phyloP scores from a whole-genome alignment of 176 grass and related monocot species.

The Musa itinerans region DNA sequence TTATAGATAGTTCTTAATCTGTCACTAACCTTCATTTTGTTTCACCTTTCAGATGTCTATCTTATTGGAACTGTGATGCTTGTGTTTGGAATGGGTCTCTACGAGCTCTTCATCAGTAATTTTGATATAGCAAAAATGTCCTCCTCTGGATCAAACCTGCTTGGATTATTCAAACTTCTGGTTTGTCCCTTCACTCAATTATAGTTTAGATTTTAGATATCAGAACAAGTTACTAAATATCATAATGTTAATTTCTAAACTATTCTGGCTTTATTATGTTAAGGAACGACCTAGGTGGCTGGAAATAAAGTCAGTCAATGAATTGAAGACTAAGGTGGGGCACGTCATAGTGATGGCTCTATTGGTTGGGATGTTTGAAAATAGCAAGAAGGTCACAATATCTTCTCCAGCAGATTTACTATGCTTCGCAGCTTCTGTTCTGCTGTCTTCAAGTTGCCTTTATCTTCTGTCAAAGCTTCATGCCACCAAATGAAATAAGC shows the following conservation, averaged over 20 bases:
- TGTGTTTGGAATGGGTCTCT: conserved; percentile 78
- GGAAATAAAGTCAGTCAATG: conserved; percentile 60
- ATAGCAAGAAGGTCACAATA: conserved; percentile 68
- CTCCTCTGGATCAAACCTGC: conserved; percentile 56
- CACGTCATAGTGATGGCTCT: conserved; percentile 88
- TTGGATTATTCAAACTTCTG: conserved; percentile 70
- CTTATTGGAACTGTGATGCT: conserved; percentile 89
- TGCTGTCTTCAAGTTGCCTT: conserved; percentile 73
- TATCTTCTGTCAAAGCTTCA: conserved; percentile 79
- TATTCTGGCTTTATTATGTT: not conserved
- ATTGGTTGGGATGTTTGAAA: conserved; percentile 83
- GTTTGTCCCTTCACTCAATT: conserved; percentile 23
- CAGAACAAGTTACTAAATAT: not conserved
- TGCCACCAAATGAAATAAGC: conserved; percentile 25
- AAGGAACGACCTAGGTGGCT: conserved; percentile 82
- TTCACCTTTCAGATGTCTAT: conserved; percentile 49
- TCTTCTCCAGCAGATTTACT: conserved; percentile 49
- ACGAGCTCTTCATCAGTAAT: conserved; percentile 89
- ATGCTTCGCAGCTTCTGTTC: conserved; percentile 63
- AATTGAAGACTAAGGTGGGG: conserved; percentile 86
- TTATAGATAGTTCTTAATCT: not conserved
- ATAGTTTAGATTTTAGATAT: not conserved
- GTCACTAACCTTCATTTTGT: not conserved
- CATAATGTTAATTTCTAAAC: conserved; percentile 1
- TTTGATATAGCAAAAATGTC: conserved; percentile 56